Conservation (phyloP, 208 protist genomes). For the Trypanosoma boissoni region DNA sequence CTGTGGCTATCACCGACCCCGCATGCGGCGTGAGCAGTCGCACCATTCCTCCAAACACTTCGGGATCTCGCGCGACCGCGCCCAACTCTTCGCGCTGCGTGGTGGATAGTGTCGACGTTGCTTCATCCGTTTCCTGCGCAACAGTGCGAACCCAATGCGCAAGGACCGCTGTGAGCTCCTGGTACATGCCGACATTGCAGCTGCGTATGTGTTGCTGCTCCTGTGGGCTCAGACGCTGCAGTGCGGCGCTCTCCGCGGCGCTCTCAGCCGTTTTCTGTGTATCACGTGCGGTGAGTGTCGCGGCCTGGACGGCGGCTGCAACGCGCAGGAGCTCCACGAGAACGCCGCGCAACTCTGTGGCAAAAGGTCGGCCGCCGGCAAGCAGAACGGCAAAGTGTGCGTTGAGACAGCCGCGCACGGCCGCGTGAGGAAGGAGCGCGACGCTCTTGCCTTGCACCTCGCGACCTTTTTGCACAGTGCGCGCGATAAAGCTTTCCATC, state of each 20-base stretch:
- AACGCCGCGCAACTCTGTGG: slow-evolving; percentile 30
- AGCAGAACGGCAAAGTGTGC: slow-evolving; percentile 66
- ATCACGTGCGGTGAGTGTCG: slow-evolving; percentile 19
- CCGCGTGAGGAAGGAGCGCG: slow-evolving; percentile 68
- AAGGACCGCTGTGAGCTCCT: slow-evolving; percentile 74
- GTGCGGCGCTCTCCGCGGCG: slow-evolving; percentile 18
- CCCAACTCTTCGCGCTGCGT: slow-evolving; percentile 31
- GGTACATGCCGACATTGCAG: slow-evolving; percentile 83
- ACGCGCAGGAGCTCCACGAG: slow-evolving; percentile 53
- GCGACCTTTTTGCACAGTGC: slow-evolving; percentile 21
- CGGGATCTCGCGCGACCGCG: slow-evolving; percentile 37
- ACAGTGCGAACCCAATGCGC: slow-evolving; percentile 54
- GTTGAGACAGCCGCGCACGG: slow-evolving; percentile 78
- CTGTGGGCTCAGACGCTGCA: slow-evolving; percentile 64
- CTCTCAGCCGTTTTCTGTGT: slow-evolving; percentile 19
- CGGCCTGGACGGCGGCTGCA: slow-evolving; percentile 44
- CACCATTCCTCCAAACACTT: slow-evolving; percentile 67
- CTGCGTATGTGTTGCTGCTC: slow-evolving; percentile 82
- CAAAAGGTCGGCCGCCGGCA: slow-evolving; percentile 25
- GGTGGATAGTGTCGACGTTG: slow-evolving; percentile 9
- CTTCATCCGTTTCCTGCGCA: slow-evolving; percentile 20
- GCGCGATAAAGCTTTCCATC: slow-evolving; percentile 49
- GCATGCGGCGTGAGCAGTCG: slow-evolving; percentile 57
- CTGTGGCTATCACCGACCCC: slow-evolving; percentile 56
- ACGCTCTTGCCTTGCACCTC: slow-evolving; percentile 26